Evolutionary conservation across 2,329 filamentous ascomycete genomes (phyloP).

Genomic region (Nakataea oryzae): DNA sequence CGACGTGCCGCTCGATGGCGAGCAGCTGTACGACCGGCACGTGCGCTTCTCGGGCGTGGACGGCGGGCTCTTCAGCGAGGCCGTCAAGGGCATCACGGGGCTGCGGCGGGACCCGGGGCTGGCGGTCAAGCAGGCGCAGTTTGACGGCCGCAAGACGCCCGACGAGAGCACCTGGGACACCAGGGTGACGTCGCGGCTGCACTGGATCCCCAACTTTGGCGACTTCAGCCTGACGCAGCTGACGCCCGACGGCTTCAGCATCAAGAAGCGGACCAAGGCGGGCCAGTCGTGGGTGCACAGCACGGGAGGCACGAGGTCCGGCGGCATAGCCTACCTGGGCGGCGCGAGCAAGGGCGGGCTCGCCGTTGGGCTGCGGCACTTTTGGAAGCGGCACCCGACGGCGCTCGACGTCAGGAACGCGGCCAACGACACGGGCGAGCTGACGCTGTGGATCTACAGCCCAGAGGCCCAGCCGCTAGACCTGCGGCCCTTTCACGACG

Average conservation of each 20-base stretch:
- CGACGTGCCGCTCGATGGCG: constrained; percentile 38
- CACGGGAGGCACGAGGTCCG: constrained; percentile 42
- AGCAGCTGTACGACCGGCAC: constrained; percentile 48
- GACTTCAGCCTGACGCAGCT: constrained; percentile 47
- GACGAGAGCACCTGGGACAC: constrained; percentile 34
- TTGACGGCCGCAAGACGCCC: constrained; percentile 32
- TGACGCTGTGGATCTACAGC: constrained; percentile 52
- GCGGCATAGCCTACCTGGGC: constrained; percentile 48
- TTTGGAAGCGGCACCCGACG: constrained; percentile 54
- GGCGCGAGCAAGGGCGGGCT: constrained; percentile 46
- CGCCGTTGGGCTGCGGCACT: constrained; percentile 46
- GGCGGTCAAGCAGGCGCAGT: constrained; percentile 36
- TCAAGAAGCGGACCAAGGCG: constrained; percentile 48
- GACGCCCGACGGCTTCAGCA: constrained; percentile 47
- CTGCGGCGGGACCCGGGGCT: constrained; percentile 42
- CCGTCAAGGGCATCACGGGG: constrained; percentile 49
- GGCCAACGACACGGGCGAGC: constrained; percentile 32
- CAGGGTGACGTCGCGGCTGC: constrained; percentile 31
- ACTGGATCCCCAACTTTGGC: constrained; percentile 48
- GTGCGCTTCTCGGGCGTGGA: constrained; percentile 43
- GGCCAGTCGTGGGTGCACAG: constrained; percentile 49
- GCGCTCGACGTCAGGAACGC: constrained; percentile 44
- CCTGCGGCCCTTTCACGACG: constrained; percentile 46
- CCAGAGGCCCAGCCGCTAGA: constrained; percentile 45
- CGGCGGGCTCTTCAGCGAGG: constrained; percentile 45